phyloP scores from a whole-genome alignment of 495 filamentous ascomycete species.

The Aspergillus coremiiformis region DNA sequence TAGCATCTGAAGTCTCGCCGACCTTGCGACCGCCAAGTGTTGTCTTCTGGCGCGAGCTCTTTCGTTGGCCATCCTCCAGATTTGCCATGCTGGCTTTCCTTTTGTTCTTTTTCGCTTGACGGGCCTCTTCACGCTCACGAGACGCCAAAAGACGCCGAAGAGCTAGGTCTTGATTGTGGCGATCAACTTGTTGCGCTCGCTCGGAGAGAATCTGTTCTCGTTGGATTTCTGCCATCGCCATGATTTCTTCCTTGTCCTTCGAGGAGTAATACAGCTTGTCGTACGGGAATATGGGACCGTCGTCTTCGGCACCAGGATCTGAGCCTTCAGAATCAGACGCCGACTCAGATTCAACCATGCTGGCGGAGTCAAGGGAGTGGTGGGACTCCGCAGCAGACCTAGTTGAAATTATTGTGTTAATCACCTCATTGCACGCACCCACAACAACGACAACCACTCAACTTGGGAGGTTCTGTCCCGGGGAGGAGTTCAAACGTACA shows the following conservation, averaged over 20 bases:
- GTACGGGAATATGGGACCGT: conserved; percentile 69
- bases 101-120: conserved; percentile 61
- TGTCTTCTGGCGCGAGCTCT: conserved; percentile 76
- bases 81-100: conserved; percentile 71
- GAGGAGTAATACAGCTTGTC: conserved; percentile 79
- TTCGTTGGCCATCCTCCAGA: conserved; percentile 62
- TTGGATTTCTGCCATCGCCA: conserved; percentile 80
- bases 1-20: conserved; percentile 66
- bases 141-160: conserved; percentile 73
- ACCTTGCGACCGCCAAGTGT: conserved; percentile 70
- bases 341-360: conserved; percentile 85
- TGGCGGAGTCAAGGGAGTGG: conserved; percentile 69
- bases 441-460: not conserved
- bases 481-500: conserved; percentile 43
- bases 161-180: conserved; percentile 70
- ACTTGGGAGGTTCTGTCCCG: not conserved
- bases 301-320: conserved; percentile 43
- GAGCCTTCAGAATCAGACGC: conserved; percentile 56
- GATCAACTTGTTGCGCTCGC: conserved; percentile 73
- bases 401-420: conserved; percentile 11
- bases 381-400: conserved; percentile 63
- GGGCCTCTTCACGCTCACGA: conserved; percentile 54
- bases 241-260: conserved; percentile 73
- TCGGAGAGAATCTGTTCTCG: conserved; percentile 86
- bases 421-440: conserved; percentile 1